These are phyloP conservation scores for Baeospora myosura DNA, from an alignment of 1,284 basidiomycete genomes.

Conservation along the genomic window DNA sequence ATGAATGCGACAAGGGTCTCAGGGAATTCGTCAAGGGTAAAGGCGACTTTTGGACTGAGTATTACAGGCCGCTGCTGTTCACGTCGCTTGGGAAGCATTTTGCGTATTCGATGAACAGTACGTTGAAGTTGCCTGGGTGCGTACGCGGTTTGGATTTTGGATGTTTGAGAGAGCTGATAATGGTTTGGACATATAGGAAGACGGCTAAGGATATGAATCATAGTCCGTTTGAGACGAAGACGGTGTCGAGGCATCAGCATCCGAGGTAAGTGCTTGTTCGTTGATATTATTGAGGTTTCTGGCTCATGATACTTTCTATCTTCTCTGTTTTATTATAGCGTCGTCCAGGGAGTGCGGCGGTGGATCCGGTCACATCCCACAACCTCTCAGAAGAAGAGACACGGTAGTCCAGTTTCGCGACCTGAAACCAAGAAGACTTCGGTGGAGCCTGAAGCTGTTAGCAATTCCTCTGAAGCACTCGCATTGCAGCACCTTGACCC, in stretches of 20 bases:
- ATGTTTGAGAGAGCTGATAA: background rate
- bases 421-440: slow-evolving; percentile 25
- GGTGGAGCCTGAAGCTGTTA: slow-evolving; percentile 17
- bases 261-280: slow-evolving; percentile 26
- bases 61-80: slow-evolving; percentile 82
- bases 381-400: slow-evolving; percentile 33
- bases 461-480: slow-evolving; percentile 53
- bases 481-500: slow-evolving; percentile 62
- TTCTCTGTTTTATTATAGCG: slow-evolving; percentile 35
- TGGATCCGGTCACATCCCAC: slow-evolving; percentile 57
- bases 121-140: slow-evolving; percentile 73
- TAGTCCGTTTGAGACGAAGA: slow-evolving; percentile 57
- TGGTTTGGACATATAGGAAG: slow-evolving; percentile 49
- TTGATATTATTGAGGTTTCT: background rate
- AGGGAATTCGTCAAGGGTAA: slow-evolving; percentile 49
- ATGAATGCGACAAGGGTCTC: slow-evolving; percentile 49
- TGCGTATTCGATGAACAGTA: slow-evolving; percentile 83
- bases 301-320: background rate
- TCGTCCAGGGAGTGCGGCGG: slow-evolving; percentile 66
- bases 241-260: slow-evolving; percentile 29
- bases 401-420: slow-evolving; percentile 25
- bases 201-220: slow-evolving; percentile 57
- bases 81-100: slow-evolving; percentile 80
- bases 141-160: slow-evolving; percentile 15
- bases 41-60: slow-evolving; percentile 83